Evolutionary conservation across 345 rosid genomes (phyloP).

Genomic region (Salix dunnii): DNA sequence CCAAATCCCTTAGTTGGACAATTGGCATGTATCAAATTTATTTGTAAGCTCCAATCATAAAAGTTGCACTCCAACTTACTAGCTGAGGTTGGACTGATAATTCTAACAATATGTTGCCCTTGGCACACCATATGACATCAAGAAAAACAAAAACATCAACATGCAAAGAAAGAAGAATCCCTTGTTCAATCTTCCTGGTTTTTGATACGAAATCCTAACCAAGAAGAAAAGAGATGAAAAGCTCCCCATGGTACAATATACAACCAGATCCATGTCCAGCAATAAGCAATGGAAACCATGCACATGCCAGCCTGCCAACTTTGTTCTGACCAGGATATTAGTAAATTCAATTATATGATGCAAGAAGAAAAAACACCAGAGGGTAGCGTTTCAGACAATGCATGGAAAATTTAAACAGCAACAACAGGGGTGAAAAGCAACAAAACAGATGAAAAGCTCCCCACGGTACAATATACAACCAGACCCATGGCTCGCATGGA

Average conservation of each 20-base stretch:
- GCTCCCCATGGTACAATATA: background rate
- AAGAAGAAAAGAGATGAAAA: too few relatives aligned
- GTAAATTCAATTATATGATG: background rate
- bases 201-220: background rate
- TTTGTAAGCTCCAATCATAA: background rate
- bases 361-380: background rate
- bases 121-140: background rate
- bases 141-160: background rate
- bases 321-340: background rate
- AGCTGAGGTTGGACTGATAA: background rate
- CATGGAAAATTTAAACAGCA: background rate
- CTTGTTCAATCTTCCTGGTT: background rate
- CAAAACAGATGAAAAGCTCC: too few relatives aligned
- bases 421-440: background rate
- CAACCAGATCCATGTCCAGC: background rate
- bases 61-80: background rate
- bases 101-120: background rate
- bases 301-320: background rate
- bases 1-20: background rate
- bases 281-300: background rate
- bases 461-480: background rate
- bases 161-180: background rate
- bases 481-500: slow-evolving; percentile 48
- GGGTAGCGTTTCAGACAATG: background rate
- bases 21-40: background rate